Base-by-base conservation (phyloP, 2,329 filamentous ascomycete species). In the Ophiostoma piceae region DNA sequence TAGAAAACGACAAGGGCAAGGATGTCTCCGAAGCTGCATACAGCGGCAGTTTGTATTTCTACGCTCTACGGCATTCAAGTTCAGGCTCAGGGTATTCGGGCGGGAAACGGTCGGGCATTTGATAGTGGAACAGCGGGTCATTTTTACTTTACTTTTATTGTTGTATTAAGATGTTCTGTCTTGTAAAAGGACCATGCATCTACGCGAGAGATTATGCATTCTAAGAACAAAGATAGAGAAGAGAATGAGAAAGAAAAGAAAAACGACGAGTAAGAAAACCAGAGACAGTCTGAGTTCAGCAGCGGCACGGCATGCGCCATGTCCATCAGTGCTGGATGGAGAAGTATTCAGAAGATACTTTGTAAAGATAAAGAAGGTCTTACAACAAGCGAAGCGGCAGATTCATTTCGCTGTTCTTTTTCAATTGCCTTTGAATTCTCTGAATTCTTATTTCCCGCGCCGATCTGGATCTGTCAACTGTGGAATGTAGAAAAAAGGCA, bases 281-380 rank as follows among this genome's bases (percentile, higher is more conserved):
- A 65, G 60, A 65, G 62, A 65, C 62, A 26, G 32, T 39, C 35
- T 64, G 60, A 64, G 60, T 37, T 64, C 60, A 64, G 60, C 60
- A 64, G 60, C 60, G 60, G 60, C 26, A 32, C 26, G 57, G 60
- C 60, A 37, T 35, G 51, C 51, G 32, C 60, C 29, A 37, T 35
- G 29, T 37, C n/a, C 12, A 64, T 64, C 29, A 64, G 60, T 37
- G 29, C 60, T 64, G 9, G 26, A 62, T 60, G 11, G 54, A 29
- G 26, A 29, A 29, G 26, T 29, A 29, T 29, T 29, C 26, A 43
- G 14, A 43, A 43, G 14, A 60, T 9, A 14, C 26, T 29, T 29
- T 29, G 26, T 6, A 16, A 60, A 1, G 16, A 60, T 9, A 60
- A 29, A 29, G 1, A 11, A 29, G 26, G 26, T 29, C 26, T 29